These are phyloP conservation scores for Clavariopsis aquatica DNA, from an alignment of 495 filamentous ascomycete species.

Conservation along the genomic window DNA sequence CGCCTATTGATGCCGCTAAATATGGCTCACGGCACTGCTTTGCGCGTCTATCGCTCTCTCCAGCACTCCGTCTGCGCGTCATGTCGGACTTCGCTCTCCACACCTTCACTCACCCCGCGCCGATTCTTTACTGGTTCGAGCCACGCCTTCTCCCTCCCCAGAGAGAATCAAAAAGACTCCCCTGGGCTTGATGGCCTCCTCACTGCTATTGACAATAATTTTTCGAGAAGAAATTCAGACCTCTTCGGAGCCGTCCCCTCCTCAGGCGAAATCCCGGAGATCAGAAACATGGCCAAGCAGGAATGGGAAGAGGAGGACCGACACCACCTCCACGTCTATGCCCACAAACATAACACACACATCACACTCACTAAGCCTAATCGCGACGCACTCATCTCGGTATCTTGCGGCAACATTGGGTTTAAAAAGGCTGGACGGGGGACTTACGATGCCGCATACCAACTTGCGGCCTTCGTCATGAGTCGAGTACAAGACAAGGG, in stretches of 20 bases:
- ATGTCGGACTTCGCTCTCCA: constrained; percentile 15
- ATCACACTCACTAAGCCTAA: constrained; percentile 83
- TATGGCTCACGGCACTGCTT: constrained; percentile 22
- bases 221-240: neutral
- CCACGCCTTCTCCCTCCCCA: constrained; percentile 18
- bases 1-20: constrained; percentile 9
- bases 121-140: constrained; percentile 26
- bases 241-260: constrained; percentile 4
- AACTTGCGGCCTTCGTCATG: constrained; percentile 77
- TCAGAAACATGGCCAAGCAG: constrained; percentile 2
- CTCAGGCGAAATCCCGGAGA: neutral
- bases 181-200: neutral
- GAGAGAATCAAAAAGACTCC: neutral
- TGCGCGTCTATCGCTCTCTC: constrained; percentile 22
- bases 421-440: constrained; percentile 78
- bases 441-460: constrained; percentile 90
- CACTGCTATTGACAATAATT: neutral
- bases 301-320: constrained; percentile 47
- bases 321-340: constrained; percentile 84
- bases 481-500: constrained; percentile 75
- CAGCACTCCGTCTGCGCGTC: constrained; percentile 30
- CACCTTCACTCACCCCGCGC: constrained; percentile 1
- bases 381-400: constrained; percentile 69
- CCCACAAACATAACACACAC: constrained; percentile 89
- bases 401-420: constrained; percentile 79